Evolutionary conservation across 108 stramenopile species (phyloP).

Genomic region (Cyclostephanos tholiformis): DNA sequence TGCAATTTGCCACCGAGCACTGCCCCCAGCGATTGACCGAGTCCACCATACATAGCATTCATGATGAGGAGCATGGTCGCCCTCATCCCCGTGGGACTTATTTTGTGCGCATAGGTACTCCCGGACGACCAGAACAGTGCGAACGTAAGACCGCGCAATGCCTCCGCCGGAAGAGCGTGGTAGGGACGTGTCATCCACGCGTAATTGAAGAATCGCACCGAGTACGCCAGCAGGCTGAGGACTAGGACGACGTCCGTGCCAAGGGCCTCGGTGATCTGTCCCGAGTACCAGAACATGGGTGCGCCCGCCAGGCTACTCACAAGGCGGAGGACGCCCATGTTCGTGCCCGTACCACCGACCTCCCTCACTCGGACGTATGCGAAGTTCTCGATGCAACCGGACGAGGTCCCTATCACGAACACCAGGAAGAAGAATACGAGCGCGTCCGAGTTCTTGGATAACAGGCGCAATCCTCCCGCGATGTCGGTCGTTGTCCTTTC

Average conservation of each 20-base stretch:
- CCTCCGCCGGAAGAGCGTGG: constrained; percentile 93
- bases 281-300: constrained; percentile 93
- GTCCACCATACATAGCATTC: constrained; percentile 95
- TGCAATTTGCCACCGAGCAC: constrained; percentile 92
- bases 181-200: constrained; percentile 84
- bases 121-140: constrained; percentile 92
- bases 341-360: constrained; percentile 86
- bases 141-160: constrained; percentile 91
- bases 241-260: constrained; percentile 88
- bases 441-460: constrained; percentile 86
- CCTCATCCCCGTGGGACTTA: constrained; percentile 86
- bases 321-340: constrained; percentile 89
- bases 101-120: constrained; percentile 89
- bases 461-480: constrained; percentile 64
- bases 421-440: constrained; percentile 89
- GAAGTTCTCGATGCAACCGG: constrained; percentile 96
- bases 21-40: constrained; percentile 92
- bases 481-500: constrained; percentile 51
- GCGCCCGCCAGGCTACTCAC: constrained; percentile 88
- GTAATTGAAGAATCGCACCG: constrained; percentile 88
- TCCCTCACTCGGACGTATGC: constrained; percentile 93
- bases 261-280: constrained; percentile 72
- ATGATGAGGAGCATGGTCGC: constrained; percentile 93
- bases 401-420: constrained; percentile 84
- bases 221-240: constrained; percentile 79